A percentile compares a stretch with the other conserved stretches of the same genome.
Evolutionary conservation across 2,329 filamentous ascomycete genomes (phyloP).

Genomic region (Diaporthe destruens): DNA sequence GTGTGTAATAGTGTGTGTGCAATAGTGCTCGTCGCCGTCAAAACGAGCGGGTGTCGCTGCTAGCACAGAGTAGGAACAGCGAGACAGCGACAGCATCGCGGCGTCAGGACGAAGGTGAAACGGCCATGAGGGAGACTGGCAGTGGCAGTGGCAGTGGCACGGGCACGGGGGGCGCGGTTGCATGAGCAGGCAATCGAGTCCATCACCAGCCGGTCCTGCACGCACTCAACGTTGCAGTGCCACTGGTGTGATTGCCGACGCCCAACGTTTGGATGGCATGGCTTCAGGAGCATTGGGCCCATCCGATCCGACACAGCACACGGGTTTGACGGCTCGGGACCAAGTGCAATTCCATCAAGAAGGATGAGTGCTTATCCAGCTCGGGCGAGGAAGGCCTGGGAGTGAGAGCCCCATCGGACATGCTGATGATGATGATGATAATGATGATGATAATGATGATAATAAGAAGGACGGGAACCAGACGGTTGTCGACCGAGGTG

Average conservation of each 20-base stretch:
- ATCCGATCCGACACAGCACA: neutral
- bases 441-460: too few relatives aligned
- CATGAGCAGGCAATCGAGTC: neutral
- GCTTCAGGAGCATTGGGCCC: neutral
- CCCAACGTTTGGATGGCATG: constrained; percentile 2
- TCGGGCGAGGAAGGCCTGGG: neutral
- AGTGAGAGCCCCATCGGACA: too few relatives aligned
- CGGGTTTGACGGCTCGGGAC: neutral
- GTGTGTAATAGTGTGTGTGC: too few relatives aligned
- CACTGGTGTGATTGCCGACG: neutral
- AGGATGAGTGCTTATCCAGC: constrained; percentile 8
- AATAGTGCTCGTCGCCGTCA: too few relatives aligned
- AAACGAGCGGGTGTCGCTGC: neutral
- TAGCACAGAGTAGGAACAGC: neutral
- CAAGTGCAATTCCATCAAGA: neutral
- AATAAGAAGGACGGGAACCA: too few relatives aligned
- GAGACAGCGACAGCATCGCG: neutral
- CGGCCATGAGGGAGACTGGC: neutral
- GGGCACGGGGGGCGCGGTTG: constrained; percentile 6
- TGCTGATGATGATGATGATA: too few relatives aligned
- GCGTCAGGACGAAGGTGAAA: constrained; percentile 25
- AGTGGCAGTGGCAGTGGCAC: neutral
- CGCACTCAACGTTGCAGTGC: too few relatives aligned
- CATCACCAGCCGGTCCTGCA: neutral
- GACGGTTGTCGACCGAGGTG: neutral